These are phyloP conservation scores for Hymenoscyphus albidus DNA, from an alignment of 2,329 filamentous ascomycete species.

Conservation along the genomic window DNA sequence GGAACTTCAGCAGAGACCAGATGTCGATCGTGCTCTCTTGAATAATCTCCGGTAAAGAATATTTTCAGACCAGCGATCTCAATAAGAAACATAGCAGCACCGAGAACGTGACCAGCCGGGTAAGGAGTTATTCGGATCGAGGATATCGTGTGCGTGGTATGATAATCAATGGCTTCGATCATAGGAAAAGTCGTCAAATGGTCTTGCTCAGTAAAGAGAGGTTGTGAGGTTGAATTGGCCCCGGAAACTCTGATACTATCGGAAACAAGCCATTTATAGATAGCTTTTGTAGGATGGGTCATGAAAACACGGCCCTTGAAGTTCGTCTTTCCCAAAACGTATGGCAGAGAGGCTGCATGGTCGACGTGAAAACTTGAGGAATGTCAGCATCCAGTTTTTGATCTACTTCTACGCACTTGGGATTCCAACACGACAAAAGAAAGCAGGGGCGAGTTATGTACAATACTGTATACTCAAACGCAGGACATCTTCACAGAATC, in stretches of 20 bases:
- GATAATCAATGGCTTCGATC: slow-evolving; percentile 97
- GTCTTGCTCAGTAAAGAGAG: slow-evolving; percentile 92
- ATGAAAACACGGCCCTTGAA: slow-evolving; percentile 97
- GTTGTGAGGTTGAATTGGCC: slow-evolving; percentile 61
- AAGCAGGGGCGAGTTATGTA: slow-evolving; percentile 29
- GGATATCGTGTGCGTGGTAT: slow-evolving; percentile 95
- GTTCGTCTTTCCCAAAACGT: slow-evolving; percentile 96
- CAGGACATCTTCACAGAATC: slow-evolving; percentile 34
- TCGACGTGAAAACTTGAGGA: slow-evolving; percentile 88
- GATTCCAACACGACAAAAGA: slow-evolving; percentile 8
- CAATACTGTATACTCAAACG: slow-evolving; percentile 22
- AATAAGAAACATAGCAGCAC: slow-evolving; percentile 96
- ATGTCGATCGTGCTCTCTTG: slow-evolving; percentile 90
- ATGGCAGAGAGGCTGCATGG: slow-evolving; percentile 96
- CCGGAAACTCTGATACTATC: slow-evolving; percentile 90
- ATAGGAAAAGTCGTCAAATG: slow-evolving; percentile 88
- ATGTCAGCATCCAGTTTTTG: slow-evolving; percentile 20
- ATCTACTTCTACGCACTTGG: slow-evolving; percentile 3
- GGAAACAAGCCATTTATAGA: slow-evolving; percentile 99
- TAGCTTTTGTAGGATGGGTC: slow-evolving; percentile 98
- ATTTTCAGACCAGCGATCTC: slow-evolving; percentile 97
- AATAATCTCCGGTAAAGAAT: slow-evolving; percentile 97
- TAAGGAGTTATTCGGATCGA: slow-evolving; percentile 96
- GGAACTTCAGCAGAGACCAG: slow-evolving; percentile 91
- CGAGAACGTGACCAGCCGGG: slow-evolving; percentile 94